Conservation (phyloP, 176 grass and related monocot species). For the Rhynchospora tenuis region DNA sequence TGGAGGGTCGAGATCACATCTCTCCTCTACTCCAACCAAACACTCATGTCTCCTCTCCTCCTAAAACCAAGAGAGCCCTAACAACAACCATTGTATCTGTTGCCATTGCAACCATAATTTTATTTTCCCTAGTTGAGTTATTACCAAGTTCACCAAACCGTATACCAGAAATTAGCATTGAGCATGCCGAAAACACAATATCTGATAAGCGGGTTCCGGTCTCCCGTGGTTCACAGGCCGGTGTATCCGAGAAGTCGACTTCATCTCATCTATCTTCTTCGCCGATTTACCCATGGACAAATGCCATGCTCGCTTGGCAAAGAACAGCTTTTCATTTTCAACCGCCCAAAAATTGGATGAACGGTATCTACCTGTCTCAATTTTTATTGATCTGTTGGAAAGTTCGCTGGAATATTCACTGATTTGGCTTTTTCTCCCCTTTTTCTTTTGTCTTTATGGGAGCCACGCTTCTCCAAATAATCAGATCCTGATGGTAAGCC, state of each 20-base stretch:
- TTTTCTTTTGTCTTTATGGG: neutral
- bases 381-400: conserved; percentile 8
- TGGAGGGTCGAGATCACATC: conserved; percentile 28
- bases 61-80: conserved; percentile 2
- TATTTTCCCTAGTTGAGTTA: conserved; percentile 13
- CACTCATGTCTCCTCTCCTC: neutral
- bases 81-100: conserved; percentile 9
- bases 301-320: conserved; percentile 81
- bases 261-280: conserved; percentile 23
- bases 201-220: conserved; percentile 12
- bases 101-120: conserved; percentile 15
- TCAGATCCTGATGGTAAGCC: conserved; percentile 77
- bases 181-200: neutral
- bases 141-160: neutral
- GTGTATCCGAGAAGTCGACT: conserved; percentile 73
- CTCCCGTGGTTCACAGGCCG: conserved; percentile 37
- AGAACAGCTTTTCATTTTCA: conserved; percentile 86
- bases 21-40: conserved; percentile 24
- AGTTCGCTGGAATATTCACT: conserved; percentile 15
- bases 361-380: conserved; percentile 38
- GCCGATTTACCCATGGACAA: conserved; percentile 53
- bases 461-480: conserved; percentile 29
- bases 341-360: conserved; percentile 85
- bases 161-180: neutral
- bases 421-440: conserved; percentile 20